phyloP scores from a whole-genome alignment of 2,329 filamentous ascomycete species.

The Fusarium anthophilum region DNA sequence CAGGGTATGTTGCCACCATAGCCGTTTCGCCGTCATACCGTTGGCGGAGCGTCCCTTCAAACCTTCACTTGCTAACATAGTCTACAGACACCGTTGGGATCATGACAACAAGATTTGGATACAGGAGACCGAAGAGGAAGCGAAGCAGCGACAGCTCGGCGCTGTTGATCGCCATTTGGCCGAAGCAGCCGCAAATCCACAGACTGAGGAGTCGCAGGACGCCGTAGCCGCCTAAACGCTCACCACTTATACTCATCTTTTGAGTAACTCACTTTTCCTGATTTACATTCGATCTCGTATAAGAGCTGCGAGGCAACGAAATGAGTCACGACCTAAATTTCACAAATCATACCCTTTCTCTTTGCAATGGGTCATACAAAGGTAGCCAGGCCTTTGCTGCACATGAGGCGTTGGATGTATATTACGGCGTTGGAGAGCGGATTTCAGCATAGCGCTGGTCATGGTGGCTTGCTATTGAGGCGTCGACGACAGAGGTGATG shows the following conservation, averaged over 20 bases:
- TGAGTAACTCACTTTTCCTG: background rate
- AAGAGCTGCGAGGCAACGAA: background rate
- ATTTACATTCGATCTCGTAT: background rate
- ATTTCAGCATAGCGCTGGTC: conserved; percentile 2
- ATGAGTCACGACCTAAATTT: conserved; percentile 16
- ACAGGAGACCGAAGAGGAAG: conserved; percentile 49
- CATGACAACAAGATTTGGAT: conserved; percentile 68
- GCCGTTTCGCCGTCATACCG: background rate
- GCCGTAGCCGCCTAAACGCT: background rate
- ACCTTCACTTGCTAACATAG: conserved; percentile 24
- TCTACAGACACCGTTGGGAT: conserved; percentile 67
- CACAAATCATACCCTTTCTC: conserved; percentile 2
- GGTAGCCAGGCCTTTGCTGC: background rate
- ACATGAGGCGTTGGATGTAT: conserved; percentile 27
- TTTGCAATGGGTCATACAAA: background rate
- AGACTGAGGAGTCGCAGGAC: background rate
- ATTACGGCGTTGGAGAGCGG: conserved; percentile 25
- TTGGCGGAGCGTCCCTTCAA: background rate
- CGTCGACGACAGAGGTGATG: background rate
- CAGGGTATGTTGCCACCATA: conserved; percentile 61
- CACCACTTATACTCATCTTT: background rate
- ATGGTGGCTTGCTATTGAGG: conserved; percentile 4
- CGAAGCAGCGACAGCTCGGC: conserved; percentile 35
- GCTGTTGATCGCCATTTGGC: conserved; percentile 42
- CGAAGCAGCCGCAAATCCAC: conserved; percentile 33